Base-by-base conservation (phyloP, 257 asterid species). In the Nicotiana paniculata region DNA sequence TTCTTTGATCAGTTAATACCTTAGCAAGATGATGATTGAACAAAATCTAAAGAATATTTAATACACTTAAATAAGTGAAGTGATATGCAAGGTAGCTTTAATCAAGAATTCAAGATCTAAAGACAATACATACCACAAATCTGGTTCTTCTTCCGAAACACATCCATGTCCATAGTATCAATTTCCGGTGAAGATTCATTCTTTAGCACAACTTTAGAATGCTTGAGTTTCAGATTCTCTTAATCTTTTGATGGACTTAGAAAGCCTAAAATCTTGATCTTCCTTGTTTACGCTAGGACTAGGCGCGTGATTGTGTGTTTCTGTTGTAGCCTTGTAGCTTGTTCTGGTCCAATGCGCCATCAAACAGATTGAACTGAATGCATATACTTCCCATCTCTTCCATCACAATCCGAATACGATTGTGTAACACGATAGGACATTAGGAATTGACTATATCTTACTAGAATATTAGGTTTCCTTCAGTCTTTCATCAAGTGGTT, bases 281-380 rank as follows among this genome's bases (percentile, higher is more conserved):
- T 85, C 86, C 86, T 79, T 70, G 54, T 70, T 81, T 80, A 51
- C 83, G 82, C 85, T 76, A 66, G 81, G 68, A 80, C 30, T 18
- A 43, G 85, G 65, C 39, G 78, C 80, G 61, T 37, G 79, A 58
- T 11, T 62, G 67, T 66, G 82, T 46, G 85, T 66, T 63, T 76
- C 85, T 48, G 75, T 39, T 6, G 81, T 75, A 61, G 86, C 84
- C 68, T 76, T 85, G 66, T 65, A 63, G 85, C 85, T 83, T 35
- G 86, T 69, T 63, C 75, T 85, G 68, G 84, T 88, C 98, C 97
- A 95, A 77, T 85, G 97, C 17, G 93, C 86, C 92, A 92, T 86
- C 97, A 91, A 81, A 46, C 68, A 53, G 97, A 90, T 77, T 90
- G 92, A 82, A 85, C 79, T 75, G 91, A 62, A 81, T 83, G 86